Evolutionary conservation across 192 early-diverging fungal genomes (phyloP).

Genomic region (Cetraspora pellucida): DNA sequence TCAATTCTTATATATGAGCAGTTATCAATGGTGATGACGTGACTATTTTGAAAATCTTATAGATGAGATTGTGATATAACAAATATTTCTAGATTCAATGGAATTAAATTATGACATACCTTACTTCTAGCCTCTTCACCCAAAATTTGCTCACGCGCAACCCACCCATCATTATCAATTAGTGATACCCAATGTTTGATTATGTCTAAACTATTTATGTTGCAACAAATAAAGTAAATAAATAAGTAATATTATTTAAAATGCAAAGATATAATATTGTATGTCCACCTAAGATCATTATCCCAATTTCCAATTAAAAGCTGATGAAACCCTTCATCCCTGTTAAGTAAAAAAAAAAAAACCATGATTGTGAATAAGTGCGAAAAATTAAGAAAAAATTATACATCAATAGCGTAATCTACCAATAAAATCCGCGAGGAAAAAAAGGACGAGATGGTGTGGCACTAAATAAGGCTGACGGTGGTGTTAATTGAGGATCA

Average conservation of each 20-base stretch:
- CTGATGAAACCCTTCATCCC: slow-evolving; percentile 94
- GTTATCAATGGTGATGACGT: too few species aligned
- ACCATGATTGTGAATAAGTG: background rate
- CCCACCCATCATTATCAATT: slow-evolving; percentile 87
- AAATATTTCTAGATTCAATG: too few species aligned
- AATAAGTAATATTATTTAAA: background rate
- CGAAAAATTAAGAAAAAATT: background rate
- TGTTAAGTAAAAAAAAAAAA: slow-evolving; percentile 17
- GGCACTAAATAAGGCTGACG: slow-evolving; percentile 74
- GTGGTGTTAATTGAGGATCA: slow-evolving; percentile 61
- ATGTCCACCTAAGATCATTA: slow-evolving; percentile 67
- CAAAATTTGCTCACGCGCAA: slow-evolving; percentile 92
- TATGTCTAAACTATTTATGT: slow-evolving; percentile 67
- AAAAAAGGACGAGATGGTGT: slow-evolving; percentile 93
- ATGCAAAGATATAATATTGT: background rate
- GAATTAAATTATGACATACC: slow-evolving; percentile 33
- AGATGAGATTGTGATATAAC: too few species aligned
- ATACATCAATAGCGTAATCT: background rate
- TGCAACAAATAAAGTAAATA: background rate
- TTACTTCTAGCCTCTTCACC: slow-evolving; percentile 91
- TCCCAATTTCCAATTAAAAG: slow-evolving; percentile 85
- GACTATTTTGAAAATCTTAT: too few species aligned
- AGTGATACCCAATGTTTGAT: slow-evolving; percentile 75
- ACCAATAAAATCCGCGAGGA: slow-evolving; percentile 94
- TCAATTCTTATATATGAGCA: background rate